A percentile compares a stretch with the other conserved stretches of the same genome.
Conservation (phyloP, 805 yeast species). For the Candida mattraensis region DNA sequence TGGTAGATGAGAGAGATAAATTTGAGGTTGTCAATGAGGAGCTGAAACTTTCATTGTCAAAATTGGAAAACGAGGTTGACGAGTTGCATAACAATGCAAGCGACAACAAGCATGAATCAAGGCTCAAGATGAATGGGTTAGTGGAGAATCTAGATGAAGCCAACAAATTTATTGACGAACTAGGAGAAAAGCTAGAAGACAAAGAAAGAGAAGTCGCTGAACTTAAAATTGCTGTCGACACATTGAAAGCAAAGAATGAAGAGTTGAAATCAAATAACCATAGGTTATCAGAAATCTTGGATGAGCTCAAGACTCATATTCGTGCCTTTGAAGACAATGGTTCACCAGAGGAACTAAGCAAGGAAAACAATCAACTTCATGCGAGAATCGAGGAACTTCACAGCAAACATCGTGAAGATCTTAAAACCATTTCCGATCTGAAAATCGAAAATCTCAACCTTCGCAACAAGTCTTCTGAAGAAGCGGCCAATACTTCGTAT, state of each 20-base stretch:
- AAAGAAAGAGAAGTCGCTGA: slow-evolving; percentile 18
- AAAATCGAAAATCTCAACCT: slow-evolving; percentile 8
- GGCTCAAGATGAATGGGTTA: slow-evolving; percentile 11
- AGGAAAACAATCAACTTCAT: slow-evolving; percentile 5
- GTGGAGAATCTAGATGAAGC: slow-evolving; percentile 15
- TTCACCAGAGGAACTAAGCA: slow-evolving; percentile 1
- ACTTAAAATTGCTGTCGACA: slow-evolving; percentile 17
- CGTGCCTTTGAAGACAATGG: slow-evolving; percentile 4
- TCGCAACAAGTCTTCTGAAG: slow-evolving; percentile 3
- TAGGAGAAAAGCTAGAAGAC: slow-evolving; percentile 23
- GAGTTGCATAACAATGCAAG: slow-evolving; percentile 4
- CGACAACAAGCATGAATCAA: slow-evolving; percentile 12
- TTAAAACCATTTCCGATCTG: slow-evolving; percentile 6
- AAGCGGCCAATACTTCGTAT: slow-evolving; percentile 24
- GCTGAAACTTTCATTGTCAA: slow-evolving; percentile 7
- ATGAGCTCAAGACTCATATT: slow-evolving; percentile 8
- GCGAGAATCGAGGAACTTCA: slow-evolving; percentile 7
- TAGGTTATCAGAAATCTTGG: slow-evolving; percentile 5
- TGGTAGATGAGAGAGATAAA: slow-evolving; percentile 17
- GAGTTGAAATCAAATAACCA: slow-evolving; percentile 7
- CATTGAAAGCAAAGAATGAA: slow-evolving; percentile 30
- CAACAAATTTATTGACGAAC: slow-evolving; percentile 23
- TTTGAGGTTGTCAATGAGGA: slow-evolving; percentile 14
- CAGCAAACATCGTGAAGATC: slow-evolving; percentile 6
- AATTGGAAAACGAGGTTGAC: slow-evolving; percentile 7